Percentiles rank a stretch among this genome's conserved stretches.
Conservation (phyloP, 139 green algal species). For the Chlamydomonas asymmetrica region DNA sequence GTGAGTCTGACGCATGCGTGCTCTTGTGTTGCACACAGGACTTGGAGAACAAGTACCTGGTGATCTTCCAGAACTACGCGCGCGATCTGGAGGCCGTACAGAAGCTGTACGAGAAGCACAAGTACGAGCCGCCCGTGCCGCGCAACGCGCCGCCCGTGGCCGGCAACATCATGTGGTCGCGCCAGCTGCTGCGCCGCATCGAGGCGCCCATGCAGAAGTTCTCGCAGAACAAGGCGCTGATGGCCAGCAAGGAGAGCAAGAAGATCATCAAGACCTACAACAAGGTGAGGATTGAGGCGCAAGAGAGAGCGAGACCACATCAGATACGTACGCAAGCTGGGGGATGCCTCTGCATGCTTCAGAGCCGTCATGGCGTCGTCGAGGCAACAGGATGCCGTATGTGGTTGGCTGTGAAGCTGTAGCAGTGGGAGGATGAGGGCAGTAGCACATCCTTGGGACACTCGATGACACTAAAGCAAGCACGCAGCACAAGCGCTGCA, state of each 20-base stretch:
- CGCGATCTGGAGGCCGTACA: slow-evolving; percentile 87
- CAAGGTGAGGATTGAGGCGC: slow-evolving; percentile 46
- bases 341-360: no score
- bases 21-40: no score
- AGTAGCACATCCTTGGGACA: no score
- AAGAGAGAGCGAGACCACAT: no score
- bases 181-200: slow-evolving; percentile 89
- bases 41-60: slow-evolving; percentile 83
- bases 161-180: slow-evolving; percentile 88
- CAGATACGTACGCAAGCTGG: no score
- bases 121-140: slow-evolving; percentile 77
- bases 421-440: no score
- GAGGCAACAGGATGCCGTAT: no score
- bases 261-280: slow-evolving; percentile 92
- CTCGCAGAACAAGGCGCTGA: slow-evolving; percentile 71
- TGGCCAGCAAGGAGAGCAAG: slow-evolving; percentile 88
- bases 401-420: no score
- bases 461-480: no score
- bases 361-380: no score
- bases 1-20: no score
- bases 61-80: slow-evolving; percentile 88
- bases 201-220: slow-evolving; percentile 92
- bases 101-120: slow-evolving; percentile 90
- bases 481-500: no score
- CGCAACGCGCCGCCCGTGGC: slow-evolving; percentile 85